Base-by-base conservation (phyloP, 78 protist genomes). In the Pigoraptor vietnamica region DNA sequence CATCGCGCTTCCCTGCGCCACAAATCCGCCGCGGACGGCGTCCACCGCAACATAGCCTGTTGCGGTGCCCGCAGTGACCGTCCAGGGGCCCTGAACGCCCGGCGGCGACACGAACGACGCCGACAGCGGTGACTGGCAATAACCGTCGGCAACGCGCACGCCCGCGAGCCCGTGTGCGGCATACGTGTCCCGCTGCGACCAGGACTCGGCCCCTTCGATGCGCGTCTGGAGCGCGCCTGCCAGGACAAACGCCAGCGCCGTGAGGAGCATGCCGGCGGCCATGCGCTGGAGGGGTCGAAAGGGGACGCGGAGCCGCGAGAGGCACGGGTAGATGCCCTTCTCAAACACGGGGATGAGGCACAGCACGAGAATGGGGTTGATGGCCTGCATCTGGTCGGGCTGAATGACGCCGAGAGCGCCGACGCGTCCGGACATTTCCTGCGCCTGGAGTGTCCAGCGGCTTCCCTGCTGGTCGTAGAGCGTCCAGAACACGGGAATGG, bases 401-500 rank as follows among this genome's bases (percentile, higher is more conserved):
- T 90, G 67, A 21, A 96, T 2, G 0, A 32, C 33, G 23, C 84
- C 83, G 33, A 48, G 81, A 6, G 90, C 38, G 19, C 37, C 90
- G 33, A 36, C 93, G 93, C 0, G 94, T 56, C 39, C 88, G 81
- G 14, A 35, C 95, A 95, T 94, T 39, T 48, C 48, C 21, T 48
- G 87, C 29, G 96, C 97, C 38, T 91, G 93, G 25, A 92, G 67
- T 2, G 82, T 40, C 96, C 96, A 96, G 9, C 94, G 90, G 0
- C 93, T 37, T 10, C 92, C 81, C 24, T 89, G 79, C 89, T 93
- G 95, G 89, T 96, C 97, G 38, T 67, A 94, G 32, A 96, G 86
- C 24, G 92, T 32, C 97, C 97, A 96, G 89, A 93, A 96, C 24
- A 93, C 40, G 39, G 95, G 95, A 25, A 93, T 32, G 21, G 97